Percentiles rank a stretch among this genome's conserved stretches.
Evolutionary conservation across 805 yeast genomes (phyloP).

Genomic region (Candida parachauliodes): DNA sequence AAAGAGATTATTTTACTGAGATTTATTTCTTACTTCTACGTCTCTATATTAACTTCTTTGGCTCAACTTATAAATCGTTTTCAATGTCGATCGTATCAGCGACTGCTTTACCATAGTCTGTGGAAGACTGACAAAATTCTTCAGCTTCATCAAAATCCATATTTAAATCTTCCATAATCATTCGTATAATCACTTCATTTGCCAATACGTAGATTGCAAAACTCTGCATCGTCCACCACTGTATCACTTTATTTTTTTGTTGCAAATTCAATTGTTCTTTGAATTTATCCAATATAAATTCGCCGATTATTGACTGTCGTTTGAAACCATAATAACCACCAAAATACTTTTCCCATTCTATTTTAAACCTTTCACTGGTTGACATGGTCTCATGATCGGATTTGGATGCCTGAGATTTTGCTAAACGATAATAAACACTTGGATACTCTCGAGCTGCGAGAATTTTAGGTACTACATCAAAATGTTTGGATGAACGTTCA

Average conservation of each 20-base stretch:
- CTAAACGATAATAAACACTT: slow-evolving; percentile 50
- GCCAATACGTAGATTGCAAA: slow-evolving; percentile 59
- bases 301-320: slow-evolving; percentile 51
- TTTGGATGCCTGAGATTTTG: slow-evolving; percentile 34
- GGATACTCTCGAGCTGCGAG: slow-evolving; percentile 38
- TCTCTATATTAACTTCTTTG: too few relatives aligned
- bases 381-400: slow-evolving; percentile 46
- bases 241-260: slow-evolving; percentile 45
- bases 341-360: slow-evolving; percentile 43
- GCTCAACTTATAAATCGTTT: slow-evolving; percentile 10
- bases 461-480: slow-evolving; percentile 33
- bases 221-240: slow-evolving; percentile 58
- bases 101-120: slow-evolving; percentile 43
- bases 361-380: slow-evolving; percentile 40
- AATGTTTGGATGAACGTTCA: slow-evolving; percentile 23
- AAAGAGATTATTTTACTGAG: background rate
- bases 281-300: slow-evolving; percentile 33
- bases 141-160: slow-evolving; percentile 42
- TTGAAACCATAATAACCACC: slow-evolving; percentile 63
- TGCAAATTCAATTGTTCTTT: slow-evolving; percentile 25
- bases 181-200: slow-evolving; percentile 54
- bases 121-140: slow-evolving; percentile 42
- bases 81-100: slow-evolving; percentile 28
- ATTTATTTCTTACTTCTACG: background rate
- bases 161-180: slow-evolving; percentile 46